Percentiles rank a stretch among this genome's conserved stretches.
phyloP scores from a whole-genome alignment of 2,329 filamentous ascomycete species.

The Aspergillus oerlinghausenensis region DNA sequence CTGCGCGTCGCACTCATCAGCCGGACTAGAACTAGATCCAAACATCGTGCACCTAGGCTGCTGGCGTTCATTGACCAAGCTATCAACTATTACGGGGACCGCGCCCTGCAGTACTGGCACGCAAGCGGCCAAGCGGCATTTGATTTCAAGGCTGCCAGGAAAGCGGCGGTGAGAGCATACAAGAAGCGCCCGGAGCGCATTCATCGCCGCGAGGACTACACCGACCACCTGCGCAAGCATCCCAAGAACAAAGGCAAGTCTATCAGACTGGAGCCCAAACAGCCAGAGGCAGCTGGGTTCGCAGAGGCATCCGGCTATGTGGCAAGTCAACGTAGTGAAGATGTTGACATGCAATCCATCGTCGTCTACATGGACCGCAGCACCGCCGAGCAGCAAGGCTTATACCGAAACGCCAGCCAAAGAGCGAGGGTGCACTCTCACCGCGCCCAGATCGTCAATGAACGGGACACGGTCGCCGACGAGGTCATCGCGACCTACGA shows the following conservation, averaged over 20 bases:
- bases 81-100: slow-evolving; percentile 15
- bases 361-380: slow-evolving; percentile 3
- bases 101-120: slow-evolving; percentile 6
- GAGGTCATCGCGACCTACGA: slow-evolving; percentile 1
- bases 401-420: not conserved
- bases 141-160: slow-evolving; percentile 12
- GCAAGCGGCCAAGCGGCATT: slow-evolving; percentile 15
- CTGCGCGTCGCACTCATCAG: slow-evolving; percentile 27
- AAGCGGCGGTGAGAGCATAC: slow-evolving; percentile 16
- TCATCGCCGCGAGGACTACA: not conserved
- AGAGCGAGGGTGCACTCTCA: not conserved
- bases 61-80: slow-evolving; percentile 27
- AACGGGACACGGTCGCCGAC: not conserved
- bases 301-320: not conserved
- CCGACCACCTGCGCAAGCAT: not conserved
- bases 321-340: not conserved
- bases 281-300: not conserved
- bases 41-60: slow-evolving; percentile 20
- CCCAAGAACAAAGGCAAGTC: not conserved
- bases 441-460: not conserved
- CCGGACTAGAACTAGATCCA: slow-evolving; percentile 24
- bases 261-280: not conserved
- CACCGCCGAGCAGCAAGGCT: not conserved
- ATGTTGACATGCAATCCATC: not conserved
- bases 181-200: slow-evolving; percentile 3